These are phyloP conservation scores for Triticum urartu DNA, from an alignment of 176 grass and related monocot genomes.

Conservation along the genomic window DNA sequence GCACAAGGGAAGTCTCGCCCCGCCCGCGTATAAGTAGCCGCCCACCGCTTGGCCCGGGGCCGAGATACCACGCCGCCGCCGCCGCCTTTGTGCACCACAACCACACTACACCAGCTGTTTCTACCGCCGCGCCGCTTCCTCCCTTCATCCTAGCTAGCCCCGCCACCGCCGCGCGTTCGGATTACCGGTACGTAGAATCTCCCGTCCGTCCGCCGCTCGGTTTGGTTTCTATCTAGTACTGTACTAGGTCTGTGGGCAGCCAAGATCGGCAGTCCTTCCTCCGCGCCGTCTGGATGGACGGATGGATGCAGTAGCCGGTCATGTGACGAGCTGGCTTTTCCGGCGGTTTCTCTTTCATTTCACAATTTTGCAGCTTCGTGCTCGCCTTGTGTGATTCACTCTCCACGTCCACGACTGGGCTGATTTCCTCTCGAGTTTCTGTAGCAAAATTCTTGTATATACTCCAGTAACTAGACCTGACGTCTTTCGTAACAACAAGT, in stretches of 20 bases:
- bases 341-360: too few relatives aligned
- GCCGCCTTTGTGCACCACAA: neutral
- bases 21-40: constrained; percentile 39
- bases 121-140: neutral
- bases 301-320: neutral
- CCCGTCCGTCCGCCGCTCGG: neutral
- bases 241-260: too few relatives aligned
- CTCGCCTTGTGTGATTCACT: too few relatives aligned
- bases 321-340: too few relatives aligned
- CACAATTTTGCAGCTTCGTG: too few relatives aligned
- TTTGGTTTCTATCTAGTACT: neutral
- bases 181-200: neutral
- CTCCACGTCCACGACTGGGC: too few relatives aligned
- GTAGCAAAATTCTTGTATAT: neutral
- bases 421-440: too few relatives aligned
- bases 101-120: neutral
- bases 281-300: too few relatives aligned
- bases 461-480: too few relatives aligned
- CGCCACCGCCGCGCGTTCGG: neutral
- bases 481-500: too few relatives aligned
- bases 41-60: neutral
- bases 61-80: neutral
- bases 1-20: neutral
- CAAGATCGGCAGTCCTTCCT: too few relatives aligned
- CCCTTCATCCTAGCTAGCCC: neutral